Evolutionary conservation across 257 asterid species (phyloP).

Genomic region (Solanum bulbocastanum): DNA sequence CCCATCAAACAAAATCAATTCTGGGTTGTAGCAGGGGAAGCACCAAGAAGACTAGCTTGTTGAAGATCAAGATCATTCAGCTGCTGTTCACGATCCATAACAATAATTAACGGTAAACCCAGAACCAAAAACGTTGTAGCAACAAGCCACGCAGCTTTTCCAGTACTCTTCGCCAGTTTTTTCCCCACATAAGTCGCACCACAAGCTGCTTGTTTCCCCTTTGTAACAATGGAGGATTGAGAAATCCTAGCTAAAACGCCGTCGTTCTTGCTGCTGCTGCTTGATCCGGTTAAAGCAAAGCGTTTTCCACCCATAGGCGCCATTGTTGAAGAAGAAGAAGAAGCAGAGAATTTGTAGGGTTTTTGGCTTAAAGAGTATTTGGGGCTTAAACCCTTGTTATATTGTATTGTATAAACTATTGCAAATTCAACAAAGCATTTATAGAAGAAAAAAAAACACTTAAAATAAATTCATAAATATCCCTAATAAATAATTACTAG

Average conservation of each 20-base stretch:
- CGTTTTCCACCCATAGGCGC: background rate
- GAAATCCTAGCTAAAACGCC: slow-evolving; percentile 31
- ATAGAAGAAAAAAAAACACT: background rate
- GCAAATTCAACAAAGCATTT: background rate
- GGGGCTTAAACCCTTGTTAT: background rate
- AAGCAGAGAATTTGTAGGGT: background rate
- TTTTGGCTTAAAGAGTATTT: background rate
- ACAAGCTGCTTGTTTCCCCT: slow-evolving; percentile 36
- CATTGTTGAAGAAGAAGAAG: background rate
- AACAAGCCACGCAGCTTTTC: background rate
- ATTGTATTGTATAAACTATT: background rate
- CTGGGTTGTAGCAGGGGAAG: background rate
- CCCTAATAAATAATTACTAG: background rate
- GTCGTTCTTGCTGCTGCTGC: slow-evolving; percentile 1
- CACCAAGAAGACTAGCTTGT: background rate
- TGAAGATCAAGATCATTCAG: slow-evolving; percentile 33
- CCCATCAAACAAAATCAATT: background rate
- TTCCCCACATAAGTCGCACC: slow-evolving; percentile 47
- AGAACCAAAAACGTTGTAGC: background rate
- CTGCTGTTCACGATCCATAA: background rate
- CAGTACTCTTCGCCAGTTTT: slow-evolving; percentile 33
- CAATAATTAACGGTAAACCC: background rate
- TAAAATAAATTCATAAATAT: background rate
- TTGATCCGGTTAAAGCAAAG: background rate
- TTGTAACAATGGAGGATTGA: slow-evolving; percentile 20